Evolutionary conservation across 768 basidiomycete species (phyloP).

Genomic region (Psilocybe cyanescens): DNA sequence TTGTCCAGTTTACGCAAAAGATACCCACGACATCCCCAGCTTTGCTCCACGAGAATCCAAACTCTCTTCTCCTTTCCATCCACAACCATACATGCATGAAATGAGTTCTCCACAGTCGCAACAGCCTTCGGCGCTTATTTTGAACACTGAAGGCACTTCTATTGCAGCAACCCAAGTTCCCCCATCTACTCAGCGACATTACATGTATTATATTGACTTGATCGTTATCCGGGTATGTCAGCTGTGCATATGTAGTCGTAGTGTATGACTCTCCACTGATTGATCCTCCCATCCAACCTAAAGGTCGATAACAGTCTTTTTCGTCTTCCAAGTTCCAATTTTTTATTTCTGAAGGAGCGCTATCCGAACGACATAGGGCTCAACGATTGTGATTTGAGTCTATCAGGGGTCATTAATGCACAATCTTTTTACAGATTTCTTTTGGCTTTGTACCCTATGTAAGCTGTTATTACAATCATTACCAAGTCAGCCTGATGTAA

Average conservation of each 20-base stretch:
- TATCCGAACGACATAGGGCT: not conserved
- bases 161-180: too few relatives aligned
- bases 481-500: not conserved
- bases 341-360: not conserved
- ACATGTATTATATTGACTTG: not conserved
- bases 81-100: too few relatives aligned
- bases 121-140: too few relatives aligned
- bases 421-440: not conserved
- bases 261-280: not conserved
- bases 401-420: not conserved
- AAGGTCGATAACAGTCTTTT: not conserved
- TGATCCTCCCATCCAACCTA: not conserved
- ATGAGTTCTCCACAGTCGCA: too few relatives aligned
- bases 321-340: not conserved
- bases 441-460: not conserved
- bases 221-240: not conserved
- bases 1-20: too few relatives aligned
- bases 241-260: not conserved
- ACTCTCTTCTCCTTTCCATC: too few relatives aligned
- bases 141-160: too few relatives aligned
- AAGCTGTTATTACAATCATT: not conserved
- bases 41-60: too few relatives aligned
- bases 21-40: too few relatives aligned
- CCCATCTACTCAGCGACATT: not conserved
- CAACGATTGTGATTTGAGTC: not conserved